Evolutionary conservation across 2,329 filamentous ascomycete species (phyloP).

Genomic region (Aspergillus sp.): DNA sequence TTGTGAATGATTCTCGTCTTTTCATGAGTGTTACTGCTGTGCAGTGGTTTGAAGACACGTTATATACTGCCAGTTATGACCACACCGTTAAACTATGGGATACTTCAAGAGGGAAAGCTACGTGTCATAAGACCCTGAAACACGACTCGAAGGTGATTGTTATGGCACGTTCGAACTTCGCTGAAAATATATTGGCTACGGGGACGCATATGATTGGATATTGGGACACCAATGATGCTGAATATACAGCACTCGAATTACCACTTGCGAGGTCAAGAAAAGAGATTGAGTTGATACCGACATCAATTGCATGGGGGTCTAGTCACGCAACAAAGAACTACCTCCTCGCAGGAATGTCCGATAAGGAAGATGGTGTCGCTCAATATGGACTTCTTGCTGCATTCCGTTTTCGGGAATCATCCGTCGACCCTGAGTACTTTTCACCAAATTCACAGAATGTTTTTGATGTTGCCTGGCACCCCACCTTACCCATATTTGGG

Average conservation of each 20-base stretch:
- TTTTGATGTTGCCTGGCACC: constrained; percentile 61
- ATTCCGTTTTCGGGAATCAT: constrained; percentile 51
- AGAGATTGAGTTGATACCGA: constrained; percentile 41
- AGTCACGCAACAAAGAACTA: constrained; percentile 38
- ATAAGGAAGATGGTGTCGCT: constrained; percentile 35
- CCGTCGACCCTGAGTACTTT: constrained; percentile 38
- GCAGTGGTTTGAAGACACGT: constrained; percentile 49
- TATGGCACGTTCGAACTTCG: constrained; percentile 46
- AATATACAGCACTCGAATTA: constrained; percentile 29
- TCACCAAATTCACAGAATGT: constrained; percentile 53
- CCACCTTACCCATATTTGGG: constrained; percentile 50
- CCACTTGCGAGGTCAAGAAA: constrained; percentile 24
- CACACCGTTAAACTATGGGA: constrained; percentile 59
- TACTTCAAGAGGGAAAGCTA: constrained; percentile 26
- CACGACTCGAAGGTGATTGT: constrained; percentile 54
- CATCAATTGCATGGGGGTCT: constrained; percentile 50
- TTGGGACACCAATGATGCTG: constrained; percentile 29
- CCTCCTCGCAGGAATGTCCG: constrained; percentile 57
- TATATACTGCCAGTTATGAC: constrained; percentile 59
- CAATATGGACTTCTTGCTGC: constrained; percentile 54
- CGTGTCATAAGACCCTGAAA: constrained; percentile 36
- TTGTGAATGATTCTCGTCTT: constrained; percentile 50
- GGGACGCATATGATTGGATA: constrained; percentile 41
- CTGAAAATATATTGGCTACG: constrained; percentile 47
- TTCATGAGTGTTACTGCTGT: constrained; percentile 59